Base-by-base conservation (phyloP, 768 basidiomycete genomes). In the Mycena rebaudengoi region DNA sequence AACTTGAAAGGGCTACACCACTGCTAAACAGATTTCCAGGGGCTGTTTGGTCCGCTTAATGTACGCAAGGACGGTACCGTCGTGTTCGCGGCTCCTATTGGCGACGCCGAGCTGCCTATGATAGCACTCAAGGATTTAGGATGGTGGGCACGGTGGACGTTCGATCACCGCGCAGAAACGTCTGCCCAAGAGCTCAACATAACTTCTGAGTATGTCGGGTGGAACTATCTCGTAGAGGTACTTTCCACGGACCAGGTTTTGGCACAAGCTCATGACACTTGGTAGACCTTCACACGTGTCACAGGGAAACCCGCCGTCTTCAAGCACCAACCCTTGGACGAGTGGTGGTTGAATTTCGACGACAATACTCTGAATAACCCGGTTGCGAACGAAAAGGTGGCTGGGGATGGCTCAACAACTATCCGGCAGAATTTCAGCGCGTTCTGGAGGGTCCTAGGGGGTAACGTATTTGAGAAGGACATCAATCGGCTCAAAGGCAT, bases 91-190 rank as follows among this genome's bases (percentile, higher is more conserved):
- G 69, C 76, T 12, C 78, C 80, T 0, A 71, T 80, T 26, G 71
- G 64, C 7, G 72, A 78, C 46, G 80, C 79, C 0, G 74, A 74
- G 44, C 70, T 79, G n/a, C 76, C 79, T 21, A 74, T 80, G 72
- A 79, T 81, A 33, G 75, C 79, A 4, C 71, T 82, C 14, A 67
- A 73, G 29, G 80, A 82, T 64, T 71, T 81, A 5, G 80, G 76
- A 28, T 81, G 74, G 73, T 82, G 77, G 75, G 76, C 73, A 16
- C 76, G 78, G n/a, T 80, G 76, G 50, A 77, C 73, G 1, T 77
- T 82, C 49, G 75, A 79, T 66, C 69, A 79, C 57, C 79, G 76
- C 30, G 68, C 65, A 7, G 66, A 73, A 52, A 79, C 74, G 12
- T 79, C 78, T 26, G 78, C 71, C 1, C 72, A 71, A 30, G 80